These are phyloP conservation scores for Neurospora discreta DNA, from an alignment of 495 filamentous ascomycete genomes.

Conservation along the genomic window DNA sequence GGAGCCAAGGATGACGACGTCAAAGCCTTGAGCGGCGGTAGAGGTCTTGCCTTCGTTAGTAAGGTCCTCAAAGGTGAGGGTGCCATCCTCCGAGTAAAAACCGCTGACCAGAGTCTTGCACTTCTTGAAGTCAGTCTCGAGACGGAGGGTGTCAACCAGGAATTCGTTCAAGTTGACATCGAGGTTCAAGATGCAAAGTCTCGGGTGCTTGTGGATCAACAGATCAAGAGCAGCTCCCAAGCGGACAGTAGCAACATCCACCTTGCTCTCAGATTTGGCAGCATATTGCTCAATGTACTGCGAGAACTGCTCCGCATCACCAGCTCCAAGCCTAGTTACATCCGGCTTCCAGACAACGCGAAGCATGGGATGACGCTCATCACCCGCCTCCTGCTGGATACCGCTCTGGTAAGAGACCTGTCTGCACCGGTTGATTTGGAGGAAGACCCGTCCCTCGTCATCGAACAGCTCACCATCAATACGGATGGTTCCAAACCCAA, in stretches of 20 bases:
- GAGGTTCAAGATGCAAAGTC: neutral
- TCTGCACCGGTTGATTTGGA: neutral
- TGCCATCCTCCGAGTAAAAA: neutral
- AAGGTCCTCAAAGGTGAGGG: neutral
- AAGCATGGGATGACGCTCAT: neutral
- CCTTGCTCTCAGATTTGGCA: neutral
- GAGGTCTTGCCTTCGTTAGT: neutral
- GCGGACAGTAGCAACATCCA: neutral
- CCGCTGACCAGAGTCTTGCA: neutral
- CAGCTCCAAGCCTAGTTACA: neutral
- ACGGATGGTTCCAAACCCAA: slow-evolving; percentile 7
- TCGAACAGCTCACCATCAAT: neutral
- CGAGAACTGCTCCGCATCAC: neutral
- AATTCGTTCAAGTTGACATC: neutral
- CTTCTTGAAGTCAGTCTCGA: neutral
- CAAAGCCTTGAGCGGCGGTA: neutral
- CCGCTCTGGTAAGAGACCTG: neutral
- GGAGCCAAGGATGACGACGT: neutral
- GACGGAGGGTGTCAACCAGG: neutral
- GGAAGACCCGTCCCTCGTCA: neutral
- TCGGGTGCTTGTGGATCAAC: neutral
- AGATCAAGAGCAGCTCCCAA: neutral
- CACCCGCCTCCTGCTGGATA: neutral
- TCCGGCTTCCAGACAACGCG: neutral
- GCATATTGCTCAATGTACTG: neutral